These are phyloP conservation scores for Cubamyces lactineus DNA, from an alignment of 768 basidiomycete species.

Conservation along the genomic window DNA sequence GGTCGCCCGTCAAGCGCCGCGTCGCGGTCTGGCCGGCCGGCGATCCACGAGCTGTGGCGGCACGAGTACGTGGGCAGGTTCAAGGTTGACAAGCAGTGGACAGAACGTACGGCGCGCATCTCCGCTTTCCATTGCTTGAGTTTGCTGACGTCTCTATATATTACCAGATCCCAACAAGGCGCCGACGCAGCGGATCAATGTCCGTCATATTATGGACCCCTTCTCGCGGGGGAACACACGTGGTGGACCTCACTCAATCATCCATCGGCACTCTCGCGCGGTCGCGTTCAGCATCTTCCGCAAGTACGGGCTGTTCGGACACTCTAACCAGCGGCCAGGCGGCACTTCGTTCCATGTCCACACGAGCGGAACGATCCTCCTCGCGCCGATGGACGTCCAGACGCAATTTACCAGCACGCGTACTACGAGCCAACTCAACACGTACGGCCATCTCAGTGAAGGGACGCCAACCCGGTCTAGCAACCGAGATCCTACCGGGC, in stretches of 20 bases:
- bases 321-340: slow-evolving; percentile 19
- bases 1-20: slow-evolving; percentile 24
- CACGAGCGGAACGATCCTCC: slow-evolving; percentile 49
- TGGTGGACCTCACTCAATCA: slow-evolving; percentile 64
- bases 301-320: slow-evolving; percentile 46
- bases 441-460: slow-evolving; percentile 67
- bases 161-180: slow-evolving; percentile 53
- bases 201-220: slow-evolving; percentile 57
- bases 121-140: background rate
- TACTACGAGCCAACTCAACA: slow-evolving; percentile 67
- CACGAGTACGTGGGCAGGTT: slow-evolving; percentile 66
- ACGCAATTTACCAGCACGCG: slow-evolving; percentile 77
- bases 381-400: slow-evolving; percentile 78
- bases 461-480: background rate
- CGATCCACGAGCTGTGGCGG: slow-evolving; percentile 67
- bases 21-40: slow-evolving; percentile 33
- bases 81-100: slow-evolving; percentile 53
- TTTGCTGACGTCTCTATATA: slow-evolving; percentile 5
- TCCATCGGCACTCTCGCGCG: slow-evolving; percentile 84
- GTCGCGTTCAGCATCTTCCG: slow-evolving; percentile 80
- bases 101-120: slow-evolving; percentile 30
- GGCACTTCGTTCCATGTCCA: slow-evolving; percentile 26
- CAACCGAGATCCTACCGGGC: slow-evolving; percentile 20
- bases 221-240: slow-evolving; percentile 44
- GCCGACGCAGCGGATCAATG: slow-evolving; percentile 68